Base-by-base conservation (phyloP, 345 rosid species). In the Isatis tinctoria region DNA sequence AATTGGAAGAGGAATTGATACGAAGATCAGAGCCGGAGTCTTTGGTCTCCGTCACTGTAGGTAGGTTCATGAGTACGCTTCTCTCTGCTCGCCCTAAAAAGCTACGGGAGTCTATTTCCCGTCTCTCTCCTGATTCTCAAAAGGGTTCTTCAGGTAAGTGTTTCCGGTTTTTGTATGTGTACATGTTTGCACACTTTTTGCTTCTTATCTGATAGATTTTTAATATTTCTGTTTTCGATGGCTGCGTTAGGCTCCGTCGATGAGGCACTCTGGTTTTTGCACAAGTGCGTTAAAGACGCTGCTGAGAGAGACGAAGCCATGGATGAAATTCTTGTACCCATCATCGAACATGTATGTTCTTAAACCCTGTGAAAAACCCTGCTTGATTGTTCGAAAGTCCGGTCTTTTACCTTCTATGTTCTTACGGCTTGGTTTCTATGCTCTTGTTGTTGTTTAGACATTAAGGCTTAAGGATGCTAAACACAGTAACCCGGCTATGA, bases 321-420 rank as follows among this genome's bases (percentile, higher is more conserved):
- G 81, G 87, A 83, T 76, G 90, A 84, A 47, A 53, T 86, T 70
- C 93, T 93, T 49, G 74, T 89, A 72, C 97, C 98, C 28, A 77
- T 93, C 45, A 74, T 89, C 40, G 86, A 93, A 74, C 85, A 87
- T 61, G 98, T 93, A 84, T 18, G 6, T 2, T 72, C 69, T 58
- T 48, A 63, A 64, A 56, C 37, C 68, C 63, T 44, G 17, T 18
- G 41, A 43, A 48, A 32, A n/a, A 17, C 57, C 33, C 16, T 65
- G n/a, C 60, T 12, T 66, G 17, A 35, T 41, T 41, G 13, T 37
- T 65, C 33, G 4, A 18, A 20, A 27, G 22, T 45, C n/a, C 22
- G 26, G 27, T 68, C 7, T 60, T 47, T 65, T 9, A 27, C 5
- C 24, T 65, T 74, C n/a, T 30, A 4, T 65, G 37, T 30, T 49